Evolutionary conservation across 2,329 filamentous ascomycete species (phyloP).

Genomic region (Neonectria punicea): DNA sequence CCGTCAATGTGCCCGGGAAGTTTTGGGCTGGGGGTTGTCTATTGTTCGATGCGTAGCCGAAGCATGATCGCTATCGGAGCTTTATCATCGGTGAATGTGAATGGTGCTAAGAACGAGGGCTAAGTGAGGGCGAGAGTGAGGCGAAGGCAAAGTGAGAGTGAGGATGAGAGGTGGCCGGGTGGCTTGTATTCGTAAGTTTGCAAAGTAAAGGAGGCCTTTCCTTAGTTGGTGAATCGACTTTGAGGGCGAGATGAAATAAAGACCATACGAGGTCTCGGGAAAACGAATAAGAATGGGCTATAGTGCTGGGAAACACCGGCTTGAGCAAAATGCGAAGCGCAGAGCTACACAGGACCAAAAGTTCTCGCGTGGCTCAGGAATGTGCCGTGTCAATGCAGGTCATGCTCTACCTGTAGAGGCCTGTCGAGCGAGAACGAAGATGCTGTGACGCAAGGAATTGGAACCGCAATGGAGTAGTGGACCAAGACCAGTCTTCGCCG

Average conservation of each 20-base stretch:
- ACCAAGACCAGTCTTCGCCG: not conserved
- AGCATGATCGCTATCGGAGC: slow-evolving; percentile 38
- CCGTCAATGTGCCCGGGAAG: slow-evolving; percentile 23
- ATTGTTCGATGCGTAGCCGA: slow-evolving; percentile 26
- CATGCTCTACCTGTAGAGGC: not conserved
- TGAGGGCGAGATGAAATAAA: not conserved
- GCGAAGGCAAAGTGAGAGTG: not conserved
- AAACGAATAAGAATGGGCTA: slow-evolving; percentile 2
- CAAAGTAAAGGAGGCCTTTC: not conserved
- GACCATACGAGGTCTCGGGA: not conserved
- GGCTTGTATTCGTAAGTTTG: not conserved
- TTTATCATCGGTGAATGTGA: not conserved
- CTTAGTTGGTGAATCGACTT: not conserved
- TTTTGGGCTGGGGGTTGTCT: slow-evolving; percentile 28
- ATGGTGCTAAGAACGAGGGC: not conserved
- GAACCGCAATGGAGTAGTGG: not conserved
- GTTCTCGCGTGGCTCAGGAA: slow-evolving; percentile 12
- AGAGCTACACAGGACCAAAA: slow-evolving; percentile 10
- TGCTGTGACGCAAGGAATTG: not conserved
- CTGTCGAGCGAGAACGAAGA: not conserved
- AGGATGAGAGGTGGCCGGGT: not conserved
- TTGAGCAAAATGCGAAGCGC: slow-evolving; percentile 10
- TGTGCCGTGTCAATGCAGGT: not conserved
- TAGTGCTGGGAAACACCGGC: slow-evolving; percentile 6
- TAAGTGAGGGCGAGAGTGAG: not conserved